phyloP scores from a whole-genome alignment of 192 early-diverging fungal species.

The Thamnidium elegans region DNA sequence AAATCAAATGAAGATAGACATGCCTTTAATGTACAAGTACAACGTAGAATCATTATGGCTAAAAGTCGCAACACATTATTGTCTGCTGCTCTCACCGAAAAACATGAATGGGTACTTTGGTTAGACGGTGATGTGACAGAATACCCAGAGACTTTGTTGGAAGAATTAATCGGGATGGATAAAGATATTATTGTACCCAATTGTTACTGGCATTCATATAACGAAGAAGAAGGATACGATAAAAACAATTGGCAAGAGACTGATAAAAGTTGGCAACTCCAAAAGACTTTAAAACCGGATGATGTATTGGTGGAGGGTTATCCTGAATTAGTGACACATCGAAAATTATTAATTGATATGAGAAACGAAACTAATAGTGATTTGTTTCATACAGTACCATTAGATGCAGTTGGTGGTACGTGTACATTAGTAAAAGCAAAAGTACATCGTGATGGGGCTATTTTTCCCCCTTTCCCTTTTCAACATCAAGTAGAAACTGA shows the following conservation, averaged over 20 bases:
- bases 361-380: constrained; percentile 25
- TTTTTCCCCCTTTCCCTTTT: constrained; percentile 59
- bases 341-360: constrained; percentile 45
- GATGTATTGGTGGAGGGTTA: constrained; percentile 54
- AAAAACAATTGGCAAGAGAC: constrained; percentile 73
- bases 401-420: constrained; percentile 69
- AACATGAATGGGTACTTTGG: constrained; percentile 69
- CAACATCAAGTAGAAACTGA: constrained; percentile 72
- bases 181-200: constrained; percentile 71
- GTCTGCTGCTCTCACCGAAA: constrained; percentile 52
- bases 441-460: constrained; percentile 65
- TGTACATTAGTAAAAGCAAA: constrained; percentile 62
- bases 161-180: constrained; percentile 58
- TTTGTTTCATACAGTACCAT: constrained; percentile 41
- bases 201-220: constrained; percentile 39
- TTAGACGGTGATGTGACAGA: constrained; percentile 69
- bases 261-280: constrained; percentile 45
- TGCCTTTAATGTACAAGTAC: constrained; percentile 52
- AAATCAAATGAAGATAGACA: constrained; percentile 53
- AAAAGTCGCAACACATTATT: constrained; percentile 61
- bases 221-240: constrained; percentile 58
- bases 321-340: constrained; percentile 37
- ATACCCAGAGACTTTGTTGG: constrained; percentile 57
- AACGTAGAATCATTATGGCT: constrained; percentile 60
- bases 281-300: constrained; percentile 30